These are phyloP conservation scores for Staphylotrichum tortipilum DNA, from an alignment of 495 filamentous ascomycete genomes.

Conservation along the genomic window DNA sequence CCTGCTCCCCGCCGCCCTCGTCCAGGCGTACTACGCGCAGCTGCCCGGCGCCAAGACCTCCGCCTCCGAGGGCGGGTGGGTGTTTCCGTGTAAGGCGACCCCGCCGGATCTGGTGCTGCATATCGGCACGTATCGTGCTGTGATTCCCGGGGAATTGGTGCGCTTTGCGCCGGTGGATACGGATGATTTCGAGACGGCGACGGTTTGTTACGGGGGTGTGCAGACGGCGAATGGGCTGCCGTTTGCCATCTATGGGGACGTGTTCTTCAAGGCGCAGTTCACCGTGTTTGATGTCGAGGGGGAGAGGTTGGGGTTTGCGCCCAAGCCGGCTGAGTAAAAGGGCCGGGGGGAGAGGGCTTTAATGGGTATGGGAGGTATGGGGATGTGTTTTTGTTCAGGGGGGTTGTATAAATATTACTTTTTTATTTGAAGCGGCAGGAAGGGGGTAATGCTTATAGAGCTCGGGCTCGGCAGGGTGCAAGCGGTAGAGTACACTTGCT, in stretches of 20 bases:
- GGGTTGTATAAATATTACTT: no score
- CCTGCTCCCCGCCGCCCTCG: conserved; percentile 50
- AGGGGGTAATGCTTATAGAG: no score
- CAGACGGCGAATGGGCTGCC: conserved; percentile 54
- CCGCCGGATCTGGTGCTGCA: conserved; percentile 42
- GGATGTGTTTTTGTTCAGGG: no score
- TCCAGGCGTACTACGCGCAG: conserved; percentile 58
- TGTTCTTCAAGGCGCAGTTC: conserved; percentile 78
- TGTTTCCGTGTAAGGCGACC: conserved; percentile 28
- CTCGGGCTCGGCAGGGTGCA: no score
- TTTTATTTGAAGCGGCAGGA: no score
- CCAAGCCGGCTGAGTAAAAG: no score
- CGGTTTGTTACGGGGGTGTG: conserved; percentile 57
- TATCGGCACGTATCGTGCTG: conserved; percentile 49
- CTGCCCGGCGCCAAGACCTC: conserved; percentile 47
- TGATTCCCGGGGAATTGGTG: conserved; percentile 52
- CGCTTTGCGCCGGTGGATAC: conserved; percentile 47
- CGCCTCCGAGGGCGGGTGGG: conserved; percentile 42
- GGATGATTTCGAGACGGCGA: conserved; percentile 27
- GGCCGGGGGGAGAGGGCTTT: no score
- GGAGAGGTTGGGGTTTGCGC: conserved; percentile 55
- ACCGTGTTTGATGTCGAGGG: conserved; percentile 59
- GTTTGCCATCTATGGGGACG: conserved; percentile 71
- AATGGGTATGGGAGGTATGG: not conserved
- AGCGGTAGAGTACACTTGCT: no score